Conservation (phyloP, 176 grass and related monocot genomes). For the Metroxylon sagu region DNA sequence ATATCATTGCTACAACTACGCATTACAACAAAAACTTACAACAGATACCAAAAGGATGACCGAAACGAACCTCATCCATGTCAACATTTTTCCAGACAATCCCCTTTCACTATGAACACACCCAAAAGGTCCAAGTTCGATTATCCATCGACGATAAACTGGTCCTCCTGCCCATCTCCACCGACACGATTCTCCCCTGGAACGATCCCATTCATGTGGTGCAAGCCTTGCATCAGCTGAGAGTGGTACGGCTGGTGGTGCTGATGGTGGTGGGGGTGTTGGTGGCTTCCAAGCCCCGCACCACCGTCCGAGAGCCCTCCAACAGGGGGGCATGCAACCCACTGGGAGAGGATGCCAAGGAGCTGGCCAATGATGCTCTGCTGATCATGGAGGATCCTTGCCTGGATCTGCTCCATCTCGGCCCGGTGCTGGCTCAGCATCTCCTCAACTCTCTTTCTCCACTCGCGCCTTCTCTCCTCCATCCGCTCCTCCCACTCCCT, state of each 20-base stretch:
- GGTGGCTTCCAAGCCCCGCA: not conserved
- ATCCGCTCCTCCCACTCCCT: constrained; percentile 19
- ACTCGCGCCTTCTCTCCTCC: constrained; percentile 6
- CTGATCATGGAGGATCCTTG: constrained; percentile 13
- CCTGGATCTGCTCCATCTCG: constrained; percentile 17
- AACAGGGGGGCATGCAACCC: not conserved
- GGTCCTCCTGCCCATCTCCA: constrained; percentile 4
- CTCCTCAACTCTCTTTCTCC: constrained; percentile 11
- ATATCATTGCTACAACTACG: not conserved
- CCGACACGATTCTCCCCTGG: constrained; percentile 2
- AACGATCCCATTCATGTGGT: constrained; percentile 6
- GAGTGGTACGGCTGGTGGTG: not conserved
- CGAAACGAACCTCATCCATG: not conserved
- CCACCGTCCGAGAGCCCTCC: constrained; percentile 3
- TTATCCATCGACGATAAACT: constrained; percentile 7
- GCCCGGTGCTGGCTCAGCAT: constrained; percentile 2
- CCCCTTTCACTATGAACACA: not conserved
- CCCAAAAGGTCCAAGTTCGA: not conserved
- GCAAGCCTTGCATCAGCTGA: not conserved
- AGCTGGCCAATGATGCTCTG: constrained; percentile 6
- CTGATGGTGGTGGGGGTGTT: not conserved
- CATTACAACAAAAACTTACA: constrained; percentile 3
- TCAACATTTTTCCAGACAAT: not conserved
- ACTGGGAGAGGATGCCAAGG: not conserved
- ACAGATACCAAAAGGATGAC: not conserved